phyloP scores from a whole-genome alignment of 805 yeast species.

The Ogataea degrootiae region DNA sequence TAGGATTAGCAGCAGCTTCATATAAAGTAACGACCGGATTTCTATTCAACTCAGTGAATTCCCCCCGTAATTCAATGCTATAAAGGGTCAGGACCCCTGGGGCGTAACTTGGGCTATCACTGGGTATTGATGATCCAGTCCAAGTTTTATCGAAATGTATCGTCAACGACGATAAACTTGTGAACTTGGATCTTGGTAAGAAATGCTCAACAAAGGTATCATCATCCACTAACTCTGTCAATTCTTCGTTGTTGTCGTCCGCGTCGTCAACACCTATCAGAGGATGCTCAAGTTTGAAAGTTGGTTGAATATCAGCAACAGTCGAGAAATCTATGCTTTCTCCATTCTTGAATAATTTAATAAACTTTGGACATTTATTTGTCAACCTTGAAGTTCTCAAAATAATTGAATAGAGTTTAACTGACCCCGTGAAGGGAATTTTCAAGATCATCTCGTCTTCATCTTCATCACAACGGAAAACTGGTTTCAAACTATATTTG shows the following conservation, averaged over 20 bases:
- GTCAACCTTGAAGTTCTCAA: slow-evolving; percentile 58
- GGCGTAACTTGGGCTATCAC: too few relatives aligned
- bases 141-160: slow-evolving; percentile 65
- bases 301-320: slow-evolving; percentile 43
- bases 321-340: slow-evolving; percentile 69
- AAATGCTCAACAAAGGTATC: slow-evolving; percentile 72
- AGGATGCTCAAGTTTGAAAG: slow-evolving; percentile 59
- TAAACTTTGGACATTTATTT: slow-evolving; percentile 59
- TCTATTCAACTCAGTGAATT: slow-evolving; percentile 45
- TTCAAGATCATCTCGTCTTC: slow-evolving; percentile 63
- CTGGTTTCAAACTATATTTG: slow-evolving; percentile 43
- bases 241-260: slow-evolving; percentile 12
- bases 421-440: slow-evolving; percentile 69
- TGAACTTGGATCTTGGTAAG: slow-evolving; percentile 68
- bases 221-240: slow-evolving; percentile 34
- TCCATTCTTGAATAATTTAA: slow-evolving; percentile 71
- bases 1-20: slow-evolving; percentile 91
- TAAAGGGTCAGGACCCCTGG: slow-evolving; percentile 50
- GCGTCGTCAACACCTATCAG: slow-evolving; percentile 42
- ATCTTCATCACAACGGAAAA: slow-evolving; percentile 64
- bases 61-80: slow-evolving; percentile 79
- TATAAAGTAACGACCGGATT: slow-evolving; percentile 77
- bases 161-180: slow-evolving; percentile 64
- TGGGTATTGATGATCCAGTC: slow-evolving; percentile 48
- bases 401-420: slow-evolving; percentile 69